Evolutionary conservation across 805 yeast species (phyloP).

Genomic region (Saccharomycopsis malanga): DNA sequence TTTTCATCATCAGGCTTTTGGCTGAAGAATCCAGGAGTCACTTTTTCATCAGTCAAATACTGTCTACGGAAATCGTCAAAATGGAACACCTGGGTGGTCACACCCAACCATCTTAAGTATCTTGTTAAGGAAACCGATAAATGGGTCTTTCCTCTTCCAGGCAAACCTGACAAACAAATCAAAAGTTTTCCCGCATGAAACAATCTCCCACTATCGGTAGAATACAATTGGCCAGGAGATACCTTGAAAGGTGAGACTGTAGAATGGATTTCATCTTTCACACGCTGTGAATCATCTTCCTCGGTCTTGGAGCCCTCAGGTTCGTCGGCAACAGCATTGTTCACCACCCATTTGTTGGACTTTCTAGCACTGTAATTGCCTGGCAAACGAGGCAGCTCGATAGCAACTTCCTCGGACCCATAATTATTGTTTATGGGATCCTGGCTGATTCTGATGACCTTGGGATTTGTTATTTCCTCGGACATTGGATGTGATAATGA

Average conservation of each 20-base stretch:
- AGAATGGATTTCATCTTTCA: conserved; percentile 60
- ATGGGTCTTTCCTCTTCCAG: conserved; percentile 94
- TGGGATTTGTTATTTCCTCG: background rate
- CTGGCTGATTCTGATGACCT: background rate
- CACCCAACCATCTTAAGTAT: conserved; percentile 94
- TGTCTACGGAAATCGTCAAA: conserved; percentile 80
- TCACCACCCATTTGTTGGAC: conserved; percentile 40
- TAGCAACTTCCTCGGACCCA: conserved; percentile 24
- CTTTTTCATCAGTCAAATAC: conserved; percentile 37
- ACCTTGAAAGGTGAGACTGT: conserved; percentile 54
- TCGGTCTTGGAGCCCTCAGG: background rate
- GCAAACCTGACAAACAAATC: conserved; percentile 83
- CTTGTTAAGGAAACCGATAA: conserved; percentile 86
- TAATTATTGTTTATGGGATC: conserved; percentile 11
- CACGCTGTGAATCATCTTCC: background rate
- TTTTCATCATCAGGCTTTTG: conserved; percentile 29
- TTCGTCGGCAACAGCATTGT: conserved; percentile 21
- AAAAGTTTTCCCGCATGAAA: conserved; percentile 95
- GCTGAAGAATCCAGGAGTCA: conserved; percentile 65
- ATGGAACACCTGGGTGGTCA: conserved; percentile 84
- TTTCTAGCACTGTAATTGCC: conserved; percentile 54
- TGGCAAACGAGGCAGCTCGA: conserved; percentile 37
- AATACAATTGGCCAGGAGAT: conserved; percentile 88
- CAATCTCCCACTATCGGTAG: conserved; percentile 85
- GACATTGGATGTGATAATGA: background rate